Base-by-base conservation (phyloP, 2,329 filamentous ascomycete species). In the Verticillium nonalfalfae region DNA sequence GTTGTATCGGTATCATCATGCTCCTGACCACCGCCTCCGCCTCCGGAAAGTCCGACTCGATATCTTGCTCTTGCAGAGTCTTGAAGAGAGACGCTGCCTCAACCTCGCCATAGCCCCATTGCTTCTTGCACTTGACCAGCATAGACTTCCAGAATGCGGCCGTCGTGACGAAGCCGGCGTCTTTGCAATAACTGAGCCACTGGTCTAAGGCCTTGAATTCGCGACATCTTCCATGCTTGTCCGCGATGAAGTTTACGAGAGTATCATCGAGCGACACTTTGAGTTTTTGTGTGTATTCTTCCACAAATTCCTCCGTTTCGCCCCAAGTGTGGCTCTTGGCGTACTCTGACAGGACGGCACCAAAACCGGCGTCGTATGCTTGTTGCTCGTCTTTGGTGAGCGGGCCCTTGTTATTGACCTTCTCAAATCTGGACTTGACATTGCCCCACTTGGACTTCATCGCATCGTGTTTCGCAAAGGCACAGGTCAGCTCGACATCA, bases 171-270 rank as follows among this genome's bases (percentile, higher is more conserved):
- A 78, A 76, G 4, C 75, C 76, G 7, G 69, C 64, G 10, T 61
- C 59, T 38, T 66, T 68, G 67, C 77, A 80, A 62, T 75, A 74
- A 36, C 67, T 63, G 18, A 81, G 67, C 79, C 79, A 81, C 7
- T 65, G 67, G 4, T 76, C 62, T 59, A 81, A 73, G 1, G 75
- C 72, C 11, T 67, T 52, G 36, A 72, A 65, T 55, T 81, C 77
- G 31, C 72, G 75, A 34, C 72, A 67, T 26, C 71, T 69, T 13
- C 72, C 78, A 64, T 79, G 80, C 59, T 74, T 74, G 55, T 78
- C 76, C 15, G 78, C 77, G 63, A 81, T 71, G 31, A 80, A 64
- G 2, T 74, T 76, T 45, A 80, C 76, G 62, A 76, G 68, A 59
- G 73, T 71, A 10, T 65, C 69, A 63, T 72, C 71, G 50, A 79